A percentile compares a stretch with the other conserved stretches of the same genome.
Evolutionary conservation across 2,329 filamentous ascomycete species (phyloP).

Genomic region (Pseudonectria foliicola): DNA sequence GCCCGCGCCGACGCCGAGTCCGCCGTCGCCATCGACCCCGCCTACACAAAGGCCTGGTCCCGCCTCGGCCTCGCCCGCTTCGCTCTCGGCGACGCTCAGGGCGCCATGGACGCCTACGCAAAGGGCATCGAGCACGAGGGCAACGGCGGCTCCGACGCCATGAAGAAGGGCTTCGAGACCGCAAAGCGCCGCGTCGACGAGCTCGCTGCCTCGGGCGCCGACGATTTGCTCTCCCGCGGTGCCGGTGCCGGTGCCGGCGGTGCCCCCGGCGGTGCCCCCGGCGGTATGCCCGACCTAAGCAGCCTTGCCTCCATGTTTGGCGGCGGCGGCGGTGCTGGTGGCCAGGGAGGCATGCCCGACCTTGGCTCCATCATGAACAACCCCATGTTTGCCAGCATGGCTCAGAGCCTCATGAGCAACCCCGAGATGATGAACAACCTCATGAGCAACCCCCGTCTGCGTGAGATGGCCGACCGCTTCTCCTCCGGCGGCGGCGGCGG

Average conservation of each 20-base stretch:
- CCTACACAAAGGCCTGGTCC: constrained; percentile 97
- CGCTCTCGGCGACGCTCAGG: constrained; percentile 83
- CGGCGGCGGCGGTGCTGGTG: constrained; percentile 50
- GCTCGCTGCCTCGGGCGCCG: constrained; percentile 46
- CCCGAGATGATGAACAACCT: constrained; percentile 85
- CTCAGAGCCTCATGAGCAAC: constrained; percentile 95
- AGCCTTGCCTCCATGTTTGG: constrained; percentile 68
- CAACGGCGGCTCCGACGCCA: constrained; percentile 87
- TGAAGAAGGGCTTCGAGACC: constrained; percentile 96
- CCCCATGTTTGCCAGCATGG: constrained; percentile 97
- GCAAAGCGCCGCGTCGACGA: constrained; percentile 83
- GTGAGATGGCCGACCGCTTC: constrained; percentile 81
- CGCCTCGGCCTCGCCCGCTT: constrained; percentile 86
- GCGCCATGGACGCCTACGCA: constrained; percentile 89
- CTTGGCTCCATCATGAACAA: constrained; percentile 86
- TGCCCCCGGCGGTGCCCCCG: constrained; percentile 37
- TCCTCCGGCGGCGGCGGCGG: constrained; percentile 69
- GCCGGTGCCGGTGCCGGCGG: constrained; percentile 46
- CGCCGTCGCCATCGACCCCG: constrained; percentile 78
- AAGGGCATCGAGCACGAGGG: constrained; percentile 92
- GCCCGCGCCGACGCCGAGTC: constrained; percentile 85
- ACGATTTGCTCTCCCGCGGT: constrained; percentile 37
- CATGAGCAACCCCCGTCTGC: constrained; percentile 86
- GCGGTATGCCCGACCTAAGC: constrained; percentile 65
- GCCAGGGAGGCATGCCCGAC: constrained; percentile 79